Evolutionary conservation across 2,329 filamentous ascomycete species (phyloP), one percentile per base, ranked within the genome.

Genomic region (Fusarium subglutinans): DNA sequence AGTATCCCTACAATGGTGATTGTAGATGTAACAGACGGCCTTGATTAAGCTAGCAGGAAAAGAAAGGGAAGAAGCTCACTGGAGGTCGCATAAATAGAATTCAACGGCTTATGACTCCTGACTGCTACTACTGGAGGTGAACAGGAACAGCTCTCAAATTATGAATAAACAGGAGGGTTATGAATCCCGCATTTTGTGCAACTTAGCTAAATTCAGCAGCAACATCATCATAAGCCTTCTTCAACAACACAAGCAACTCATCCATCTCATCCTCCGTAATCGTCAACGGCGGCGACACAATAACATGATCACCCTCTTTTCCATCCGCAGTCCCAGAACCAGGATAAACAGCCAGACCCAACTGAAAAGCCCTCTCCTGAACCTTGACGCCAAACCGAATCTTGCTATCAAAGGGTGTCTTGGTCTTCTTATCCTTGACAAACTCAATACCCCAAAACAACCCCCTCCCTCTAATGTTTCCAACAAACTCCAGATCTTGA

Each of bases 221-320:
- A 5, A 75, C 51, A 44, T 67, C 57, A 20, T 75, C 58, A 57
- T 75, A 75, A 9, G 72, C 72, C 33, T 15, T 30, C 50, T 58
- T 73, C 50, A 75, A 8, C 51, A 70, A 22, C 8, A 8, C 38
- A 45, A 75, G 5, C 51, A 75, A 12, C 6, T 38, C 6, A 41
- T 73, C 62, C 57, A 80, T 60, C 56, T 80, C 74, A 13, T 71
- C 71, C 7, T 77, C 73, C 3, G 86, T 89, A 28, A 91, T 85
- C 50, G 89, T 94, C 81, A 90, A 94, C 2, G 93, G 87, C 10
- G 93, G 93, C 3, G 92, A 88, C 17, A 95, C 77, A 33, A 95
- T 85, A 37, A 94, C 84, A 79, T 94, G 91, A 78, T 95, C 93
- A 10, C 92, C 92, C 4, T 78, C 77, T 6, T 87, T 85, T 50